Conservation (phyloP, 2,329 filamentous ascomycete species). For the Xylariaceae sp. region DNA sequence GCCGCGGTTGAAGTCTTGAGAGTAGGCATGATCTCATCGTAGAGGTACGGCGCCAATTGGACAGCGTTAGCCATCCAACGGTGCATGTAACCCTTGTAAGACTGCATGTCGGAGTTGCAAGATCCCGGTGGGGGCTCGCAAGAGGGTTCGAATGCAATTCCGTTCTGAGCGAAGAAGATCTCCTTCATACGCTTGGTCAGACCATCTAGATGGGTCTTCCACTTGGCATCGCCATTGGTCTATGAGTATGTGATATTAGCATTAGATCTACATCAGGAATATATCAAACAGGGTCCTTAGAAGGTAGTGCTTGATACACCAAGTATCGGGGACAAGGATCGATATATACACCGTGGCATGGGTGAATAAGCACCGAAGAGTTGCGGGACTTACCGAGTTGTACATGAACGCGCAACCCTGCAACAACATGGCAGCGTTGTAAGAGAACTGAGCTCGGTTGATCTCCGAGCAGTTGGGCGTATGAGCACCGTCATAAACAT, state of each 20-base stretch:
- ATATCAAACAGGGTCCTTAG: not conserved
- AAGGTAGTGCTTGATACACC: not conserved
- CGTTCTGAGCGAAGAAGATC: constrained; percentile 49
- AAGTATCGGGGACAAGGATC: not conserved
- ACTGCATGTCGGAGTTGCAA: constrained; percentile 67
- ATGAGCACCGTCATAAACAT: constrained; percentile 60
- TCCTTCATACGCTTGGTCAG: constrained; percentile 47
- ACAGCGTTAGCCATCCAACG: constrained; percentile 59
- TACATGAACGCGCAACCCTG: constrained; percentile 65
- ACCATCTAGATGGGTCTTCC: constrained; percentile 51
- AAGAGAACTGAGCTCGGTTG: constrained; percentile 61
- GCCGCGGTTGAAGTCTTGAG: constrained; percentile 53
- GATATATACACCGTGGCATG: not conserved
- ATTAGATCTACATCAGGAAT: not conserved
- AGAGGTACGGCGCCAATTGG: constrained; percentile 57
- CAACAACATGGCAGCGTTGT: constrained; percentile 58
- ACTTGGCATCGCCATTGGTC: constrained; percentile 49
- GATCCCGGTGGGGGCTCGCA: constrained; percentile 52
- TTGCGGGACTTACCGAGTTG: constrained; percentile 46
- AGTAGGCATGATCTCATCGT: constrained; percentile 50
- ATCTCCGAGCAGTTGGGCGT: constrained; percentile 56
- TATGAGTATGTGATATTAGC: constrained; percentile 27
- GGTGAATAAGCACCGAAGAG: not conserved
- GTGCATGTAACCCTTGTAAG: constrained; percentile 66
- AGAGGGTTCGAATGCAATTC: constrained; percentile 59